Conservation (phyloP, 805 yeast species). For the Starmerella geochares region DNA sequence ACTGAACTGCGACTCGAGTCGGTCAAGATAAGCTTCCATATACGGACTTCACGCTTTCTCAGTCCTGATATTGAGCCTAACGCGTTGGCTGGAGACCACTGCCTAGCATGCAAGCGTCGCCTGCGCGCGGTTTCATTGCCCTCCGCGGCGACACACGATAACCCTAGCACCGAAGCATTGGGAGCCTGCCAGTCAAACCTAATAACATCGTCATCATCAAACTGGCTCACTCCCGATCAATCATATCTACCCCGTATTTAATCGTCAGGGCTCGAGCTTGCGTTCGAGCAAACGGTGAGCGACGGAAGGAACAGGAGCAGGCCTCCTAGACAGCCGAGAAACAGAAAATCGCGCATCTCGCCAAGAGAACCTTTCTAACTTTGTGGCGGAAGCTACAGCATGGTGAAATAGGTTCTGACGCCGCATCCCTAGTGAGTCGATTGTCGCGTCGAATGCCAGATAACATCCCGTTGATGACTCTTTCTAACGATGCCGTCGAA, state of each 20-base stretch:
- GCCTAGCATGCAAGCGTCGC: too few relatives aligned
- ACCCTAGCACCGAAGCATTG: not conserved
- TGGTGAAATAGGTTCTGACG: constrained; percentile 13
- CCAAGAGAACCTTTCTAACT: constrained; percentile 11
- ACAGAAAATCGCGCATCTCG: constrained; percentile 5
- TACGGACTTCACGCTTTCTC: too few relatives aligned
- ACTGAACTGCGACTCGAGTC: constrained; percentile 21
- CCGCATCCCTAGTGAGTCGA: not conserved
- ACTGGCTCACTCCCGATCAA: not conserved
- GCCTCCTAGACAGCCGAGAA: not conserved
- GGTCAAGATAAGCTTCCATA: constrained; percentile 21
- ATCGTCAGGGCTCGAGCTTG: not conserved
- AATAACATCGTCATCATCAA: not conserved
- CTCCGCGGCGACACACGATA: not conserved
- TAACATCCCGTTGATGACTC: constrained; percentile 18
- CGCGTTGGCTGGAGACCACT: too few relatives aligned
- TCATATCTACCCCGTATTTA: not conserved
- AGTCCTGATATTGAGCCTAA: too few relatives aligned
- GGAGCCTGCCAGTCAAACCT: not conserved
- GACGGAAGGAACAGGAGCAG: not conserved
- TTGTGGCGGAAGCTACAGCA: constrained; percentile 22
- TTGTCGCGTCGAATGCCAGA: constrained; percentile 16
- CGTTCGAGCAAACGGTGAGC: not conserved
- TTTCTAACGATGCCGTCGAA: constrained; percentile 4
- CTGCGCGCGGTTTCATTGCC: too few relatives aligned